phyloP scores from a whole-genome alignment of 2,329 filamentous ascomycete genomes.

The Pseudogymnoascus destructans region DNA sequence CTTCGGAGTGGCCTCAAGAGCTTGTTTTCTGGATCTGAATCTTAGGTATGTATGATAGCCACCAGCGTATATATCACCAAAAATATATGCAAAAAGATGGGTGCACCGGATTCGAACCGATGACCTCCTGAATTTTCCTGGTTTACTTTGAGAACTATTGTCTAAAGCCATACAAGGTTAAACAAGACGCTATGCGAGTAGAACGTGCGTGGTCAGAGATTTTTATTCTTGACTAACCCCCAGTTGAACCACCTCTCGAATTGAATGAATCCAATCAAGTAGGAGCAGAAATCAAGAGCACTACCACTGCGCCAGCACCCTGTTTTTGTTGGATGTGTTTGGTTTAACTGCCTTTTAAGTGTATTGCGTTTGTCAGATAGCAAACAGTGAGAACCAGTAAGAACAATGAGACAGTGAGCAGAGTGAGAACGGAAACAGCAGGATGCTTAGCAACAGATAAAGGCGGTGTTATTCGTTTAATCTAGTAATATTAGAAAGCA shows the following conservation, averaged over 20 bases:
- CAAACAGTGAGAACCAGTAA: background rate
- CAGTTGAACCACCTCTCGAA: background rate
- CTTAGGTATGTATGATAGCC: background rate
- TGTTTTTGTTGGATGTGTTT: background rate
- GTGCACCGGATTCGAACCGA: background rate
- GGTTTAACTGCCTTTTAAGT: background rate
- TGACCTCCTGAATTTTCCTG: background rate
- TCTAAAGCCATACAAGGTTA: background rate
- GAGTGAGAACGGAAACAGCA: background rate
- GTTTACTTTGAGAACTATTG: background rate
- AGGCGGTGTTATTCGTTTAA: background rate
- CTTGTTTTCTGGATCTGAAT: background rate
- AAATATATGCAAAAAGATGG: slow-evolving; percentile 7
- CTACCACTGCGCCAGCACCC: background rate
- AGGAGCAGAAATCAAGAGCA: background rate
- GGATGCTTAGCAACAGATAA: background rate
- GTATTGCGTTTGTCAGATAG: background rate
- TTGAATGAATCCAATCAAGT: background rate
- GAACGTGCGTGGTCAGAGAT: background rate
- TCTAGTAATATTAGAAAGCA: too few relatives aligned
- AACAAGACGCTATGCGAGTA: background rate
- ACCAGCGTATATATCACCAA: background rate
- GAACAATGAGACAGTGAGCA: background rate
- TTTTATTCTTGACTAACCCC: background rate
- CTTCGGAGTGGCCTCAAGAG: background rate